A percentile compares a stretch with the other conserved stretches of the same genome.
phyloP scores from a whole-genome alignment of 768 basidiomycete genomes.

The Galerina marginata region DNA sequence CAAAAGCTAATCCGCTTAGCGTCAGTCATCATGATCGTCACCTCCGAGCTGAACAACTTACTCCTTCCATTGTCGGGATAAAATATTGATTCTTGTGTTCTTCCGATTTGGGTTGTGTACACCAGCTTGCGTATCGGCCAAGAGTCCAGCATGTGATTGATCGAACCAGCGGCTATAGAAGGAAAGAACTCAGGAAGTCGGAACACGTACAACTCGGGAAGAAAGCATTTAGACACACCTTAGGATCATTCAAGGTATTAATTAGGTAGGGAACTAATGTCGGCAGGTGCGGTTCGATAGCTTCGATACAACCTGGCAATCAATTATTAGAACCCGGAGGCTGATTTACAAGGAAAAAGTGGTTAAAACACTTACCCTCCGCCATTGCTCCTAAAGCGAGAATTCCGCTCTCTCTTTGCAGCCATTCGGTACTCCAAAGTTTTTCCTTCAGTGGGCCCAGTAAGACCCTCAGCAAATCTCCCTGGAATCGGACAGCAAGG shows the following conservation, averaged over 20 bases:
- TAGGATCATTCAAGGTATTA: slow-evolving; percentile 87
- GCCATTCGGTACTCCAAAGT: slow-evolving; percentile 92
- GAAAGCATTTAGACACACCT: slow-evolving; percentile 54
- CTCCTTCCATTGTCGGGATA: slow-evolving; percentile 98
- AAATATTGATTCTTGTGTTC: slow-evolving; percentile 92
- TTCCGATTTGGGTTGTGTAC: slow-evolving; percentile 80
- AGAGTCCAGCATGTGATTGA: slow-evolving; percentile 99
- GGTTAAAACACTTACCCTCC: slow-evolving; percentile 67
- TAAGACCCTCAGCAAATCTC: slow-evolving; percentile 88
- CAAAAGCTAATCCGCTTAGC: slow-evolving; percentile 65
- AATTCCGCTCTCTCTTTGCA: slow-evolving; percentile 94
- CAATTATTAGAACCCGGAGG: slow-evolving; percentile 1
- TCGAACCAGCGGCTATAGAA: slow-evolving; percentile 84
- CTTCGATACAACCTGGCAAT: slow-evolving; percentile 88
- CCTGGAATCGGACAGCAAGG: slow-evolving; percentile 89
- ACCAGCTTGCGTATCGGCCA: slow-evolving; percentile 99
- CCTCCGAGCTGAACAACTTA: slow-evolving; percentile 38
- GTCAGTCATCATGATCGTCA: background rate
- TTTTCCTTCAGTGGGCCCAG: slow-evolving; percentile 91
- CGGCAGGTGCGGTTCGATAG: slow-evolving; percentile 93
- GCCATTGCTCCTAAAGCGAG: slow-evolving; percentile 97
- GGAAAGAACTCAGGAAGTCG: slow-evolving; percentile 15
- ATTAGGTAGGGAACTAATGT: slow-evolving; percentile 93
- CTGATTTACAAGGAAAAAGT: slow-evolving; percentile 1
- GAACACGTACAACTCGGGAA: slow-evolving; percentile 9